Conservation (phyloP, 1,139 yeast genomes). For the Groenewaldozyma auringiensis region DNA sequence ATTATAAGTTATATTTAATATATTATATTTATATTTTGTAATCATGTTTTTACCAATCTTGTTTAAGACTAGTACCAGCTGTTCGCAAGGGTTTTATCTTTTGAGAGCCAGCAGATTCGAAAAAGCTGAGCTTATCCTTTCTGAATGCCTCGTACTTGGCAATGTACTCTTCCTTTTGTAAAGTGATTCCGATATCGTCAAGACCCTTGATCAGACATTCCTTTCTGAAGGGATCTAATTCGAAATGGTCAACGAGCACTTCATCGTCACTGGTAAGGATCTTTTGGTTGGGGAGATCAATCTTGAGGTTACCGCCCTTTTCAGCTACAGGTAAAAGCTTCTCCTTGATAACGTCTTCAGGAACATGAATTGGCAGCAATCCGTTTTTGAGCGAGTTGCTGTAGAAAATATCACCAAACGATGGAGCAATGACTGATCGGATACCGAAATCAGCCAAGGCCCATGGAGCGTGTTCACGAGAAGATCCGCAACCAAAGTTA, state of each 20-base stretch:
- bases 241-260: constrained; percentile 72
- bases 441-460: constrained; percentile 97
- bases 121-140: constrained; percentile 74
- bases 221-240: constrained; percentile 84
- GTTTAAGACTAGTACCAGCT: not conserved
- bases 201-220: constrained; percentile 90
- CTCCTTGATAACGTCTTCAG: constrained; percentile 59
- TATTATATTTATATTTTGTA: no score
- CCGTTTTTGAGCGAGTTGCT: constrained; percentile 96
- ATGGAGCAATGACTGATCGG: constrained; percentile 91
- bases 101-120: constrained; percentile 39
- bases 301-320: constrained; percentile 60
- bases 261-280: constrained; percentile 65
- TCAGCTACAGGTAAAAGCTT: constrained; percentile 75
- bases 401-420: constrained; percentile 96
- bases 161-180: constrained; percentile 79
- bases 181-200: constrained; percentile 92
- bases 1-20: not conserved
- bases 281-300: constrained; percentile 81
- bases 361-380: constrained; percentile 78
- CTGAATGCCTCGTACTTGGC: constrained; percentile 66
- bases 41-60: constrained; percentile 1
- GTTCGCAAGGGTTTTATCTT: not conserved
- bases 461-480: constrained; percentile 99
- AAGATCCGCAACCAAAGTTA: constrained; percentile 97